Percentiles rank a stretch among this genome's conserved stretches.
These are phyloP conservation scores for Populus simonii DNA, from an alignment of 345 rosid species.

Conservation along the genomic window DNA sequence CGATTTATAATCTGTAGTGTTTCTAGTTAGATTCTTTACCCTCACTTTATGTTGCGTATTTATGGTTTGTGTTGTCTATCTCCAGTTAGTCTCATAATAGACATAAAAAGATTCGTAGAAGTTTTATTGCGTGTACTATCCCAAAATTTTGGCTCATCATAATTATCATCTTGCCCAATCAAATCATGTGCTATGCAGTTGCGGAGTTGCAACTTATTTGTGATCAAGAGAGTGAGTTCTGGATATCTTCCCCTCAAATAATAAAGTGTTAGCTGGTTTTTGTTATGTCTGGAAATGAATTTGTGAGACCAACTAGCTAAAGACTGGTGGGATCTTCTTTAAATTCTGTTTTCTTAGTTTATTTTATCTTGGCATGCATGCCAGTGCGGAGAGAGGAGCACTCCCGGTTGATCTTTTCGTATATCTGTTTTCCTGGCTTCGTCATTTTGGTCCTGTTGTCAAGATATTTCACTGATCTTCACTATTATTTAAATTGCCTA, in stretches of 20 bases:
- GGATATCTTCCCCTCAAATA: not conserved
- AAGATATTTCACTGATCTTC: too few relatives aligned
- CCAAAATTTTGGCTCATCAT: not conserved
- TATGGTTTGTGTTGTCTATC: slow-evolving; percentile 1
- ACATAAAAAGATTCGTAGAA: not conserved
- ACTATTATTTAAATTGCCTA: not conserved
- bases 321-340: not conserved
- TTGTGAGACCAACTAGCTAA: not conserved
- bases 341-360: not conserved
- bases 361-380: not conserved
- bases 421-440: not conserved
- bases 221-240: not conserved
- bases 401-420: not conserved
- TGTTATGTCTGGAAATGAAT: not conserved
- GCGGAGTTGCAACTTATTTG: not conserved
- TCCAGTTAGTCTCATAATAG: not conserved
- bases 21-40: not conserved
- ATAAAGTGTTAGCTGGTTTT: not conserved
- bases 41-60: not conserved
- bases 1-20: too few relatives aligned
- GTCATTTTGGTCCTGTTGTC: not conserved
- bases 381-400: not conserved
- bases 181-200: not conserved
- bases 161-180: not conserved
- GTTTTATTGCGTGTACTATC: not conserved